phyloP scores from a whole-genome alignment of 805 yeast genomes.

The Metschnikowia drakensbergensis region DNA sequence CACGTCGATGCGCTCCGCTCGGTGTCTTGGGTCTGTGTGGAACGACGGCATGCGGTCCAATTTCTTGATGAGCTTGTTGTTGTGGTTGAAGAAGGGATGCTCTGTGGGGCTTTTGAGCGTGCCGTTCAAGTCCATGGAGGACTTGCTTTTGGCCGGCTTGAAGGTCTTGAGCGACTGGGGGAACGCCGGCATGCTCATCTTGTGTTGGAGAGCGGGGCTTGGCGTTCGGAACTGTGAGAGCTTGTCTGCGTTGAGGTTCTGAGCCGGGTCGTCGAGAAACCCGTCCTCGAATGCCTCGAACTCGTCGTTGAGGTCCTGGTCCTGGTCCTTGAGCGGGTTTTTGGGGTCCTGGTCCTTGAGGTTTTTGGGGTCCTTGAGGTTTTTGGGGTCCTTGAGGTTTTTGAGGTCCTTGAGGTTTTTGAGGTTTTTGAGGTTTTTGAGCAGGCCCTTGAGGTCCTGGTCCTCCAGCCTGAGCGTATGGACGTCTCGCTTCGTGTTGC shows the following conservation, averaged over 20 bases:
- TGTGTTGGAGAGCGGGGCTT: constrained; percentile 10
- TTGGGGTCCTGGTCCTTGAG: neutral
- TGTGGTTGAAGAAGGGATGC: constrained; percentile 30
- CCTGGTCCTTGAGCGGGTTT: neutral
- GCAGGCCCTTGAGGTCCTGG: too few species aligned
- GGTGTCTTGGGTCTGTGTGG: constrained; percentile 13
- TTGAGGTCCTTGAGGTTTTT: too few species aligned
- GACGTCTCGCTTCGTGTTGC: too few species aligned
- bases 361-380: too few species aligned
- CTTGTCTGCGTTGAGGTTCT: constrained; percentile 8
- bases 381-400: too few species aligned
- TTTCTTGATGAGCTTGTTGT: constrained; percentile 33
- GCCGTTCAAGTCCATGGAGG: constrained; percentile 30
- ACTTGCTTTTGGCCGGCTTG: constrained; percentile 27
- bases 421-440: too few species aligned
- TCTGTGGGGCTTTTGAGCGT: constrained; percentile 11
- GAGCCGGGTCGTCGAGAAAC: constrained; percentile 23
- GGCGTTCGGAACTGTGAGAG: constrained; percentile 12
- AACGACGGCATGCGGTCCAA: constrained; percentile 42
- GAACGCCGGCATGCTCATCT: constrained; percentile 23
- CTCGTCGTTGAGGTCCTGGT: constrained; percentile 24
- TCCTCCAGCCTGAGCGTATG: neutral
- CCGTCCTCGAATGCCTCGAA: constrained; percentile 38
- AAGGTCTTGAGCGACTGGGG: constrained; percentile 12
- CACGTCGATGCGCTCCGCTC: neutral